Evolutionary conservation across 768 basidiomycete species (phyloP), one percentile per base, ranked within the genome.

Genomic region (Serendipita sp.): DNA sequence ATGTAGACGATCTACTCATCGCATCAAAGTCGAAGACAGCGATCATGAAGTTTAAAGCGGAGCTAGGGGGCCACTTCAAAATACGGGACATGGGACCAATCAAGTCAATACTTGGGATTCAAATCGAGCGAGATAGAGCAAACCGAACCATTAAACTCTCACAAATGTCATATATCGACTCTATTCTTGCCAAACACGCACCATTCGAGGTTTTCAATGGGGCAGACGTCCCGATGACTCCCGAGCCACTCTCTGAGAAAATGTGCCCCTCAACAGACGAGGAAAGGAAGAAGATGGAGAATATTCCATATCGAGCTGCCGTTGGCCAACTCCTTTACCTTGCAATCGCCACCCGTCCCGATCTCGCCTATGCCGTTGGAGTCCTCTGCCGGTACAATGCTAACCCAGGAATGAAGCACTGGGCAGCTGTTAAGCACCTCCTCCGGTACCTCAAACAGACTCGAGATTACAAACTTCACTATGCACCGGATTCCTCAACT

Each of bases 311-410:
- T n/a, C 56, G 35, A 35, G 56, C 13, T 10, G 16, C 8, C 10
- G 35, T 35, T 35, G 56, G 56, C 23, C 18, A 60, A 28, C 56
- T 60, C 23, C 56, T 60, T 16, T 60, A 60, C 35, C 28, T 60
- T 36, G 23, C 18, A 8, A 23, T 23, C 10, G 56, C 56, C 0
- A 72, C 73, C 1, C 58, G 69, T 0, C 72, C 71, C 0, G 73
- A 75, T 64, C 71, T 74, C 10, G 32, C 68, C 1, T 72, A 67
- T 63, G 69, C 73, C 3, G 70, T 74, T 1, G 66, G 67, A 23
- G 48, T 67, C 47, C 63, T 75, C 2, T 69, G 70, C 2, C 70
- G 73, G 67, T 77, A 69, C 63, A 68, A 74, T 3, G 72, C 35
- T 1, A 65, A 65, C 34, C 65, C 65, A 0, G 65, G 65, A 64